Percentiles rank a stretch among this genome's conserved stretches.
Conservation (phyloP, 257 asterid species). For the Mentha longifolia region DNA sequence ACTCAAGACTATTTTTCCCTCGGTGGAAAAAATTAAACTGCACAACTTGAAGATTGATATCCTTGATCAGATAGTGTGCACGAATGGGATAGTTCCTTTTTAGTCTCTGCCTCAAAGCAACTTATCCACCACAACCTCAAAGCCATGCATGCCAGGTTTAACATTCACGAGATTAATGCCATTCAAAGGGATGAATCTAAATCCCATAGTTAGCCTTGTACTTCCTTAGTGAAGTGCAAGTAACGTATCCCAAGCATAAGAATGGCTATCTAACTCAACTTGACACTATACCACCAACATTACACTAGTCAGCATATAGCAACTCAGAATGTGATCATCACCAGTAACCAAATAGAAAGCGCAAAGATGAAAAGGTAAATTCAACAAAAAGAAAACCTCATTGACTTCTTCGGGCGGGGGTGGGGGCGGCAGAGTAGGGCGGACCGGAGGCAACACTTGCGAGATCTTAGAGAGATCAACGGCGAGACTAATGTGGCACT, state of each 20-base stretch:
- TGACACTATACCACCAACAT: conserved; percentile 14
- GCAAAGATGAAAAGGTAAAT: not conserved
- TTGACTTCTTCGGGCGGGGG: conserved; percentile 66
- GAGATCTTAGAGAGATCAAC: conserved; percentile 73
- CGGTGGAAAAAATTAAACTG: not conserved
- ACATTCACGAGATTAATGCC: conserved; percentile 6
- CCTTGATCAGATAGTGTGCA: conserved; percentile 8
- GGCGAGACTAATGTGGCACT: conserved; percentile 77
- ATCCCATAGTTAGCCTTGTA: not conserved
- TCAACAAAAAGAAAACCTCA: conserved; percentile 60
- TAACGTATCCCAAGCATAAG: conserved; percentile 12
- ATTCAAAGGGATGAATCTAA: not conserved
- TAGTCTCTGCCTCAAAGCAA: not conserved
- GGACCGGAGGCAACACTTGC: conserved; percentile 50
- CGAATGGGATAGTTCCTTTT: not conserved
- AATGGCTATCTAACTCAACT: not conserved
- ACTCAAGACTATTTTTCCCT: not conserved
- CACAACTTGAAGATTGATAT: not conserved
- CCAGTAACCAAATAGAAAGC: not conserved
- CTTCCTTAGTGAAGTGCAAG: not conserved
- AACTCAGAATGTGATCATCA: not conserved
- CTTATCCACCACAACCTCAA: conserved; percentile 21
- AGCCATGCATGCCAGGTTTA: conserved; percentile 20
- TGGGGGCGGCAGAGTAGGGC: conserved; percentile 23
- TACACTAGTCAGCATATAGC: conserved; percentile 11